phyloP scores from a whole-genome alignment of 129 eudicot species.

The Flaveria brownii region DNA sequence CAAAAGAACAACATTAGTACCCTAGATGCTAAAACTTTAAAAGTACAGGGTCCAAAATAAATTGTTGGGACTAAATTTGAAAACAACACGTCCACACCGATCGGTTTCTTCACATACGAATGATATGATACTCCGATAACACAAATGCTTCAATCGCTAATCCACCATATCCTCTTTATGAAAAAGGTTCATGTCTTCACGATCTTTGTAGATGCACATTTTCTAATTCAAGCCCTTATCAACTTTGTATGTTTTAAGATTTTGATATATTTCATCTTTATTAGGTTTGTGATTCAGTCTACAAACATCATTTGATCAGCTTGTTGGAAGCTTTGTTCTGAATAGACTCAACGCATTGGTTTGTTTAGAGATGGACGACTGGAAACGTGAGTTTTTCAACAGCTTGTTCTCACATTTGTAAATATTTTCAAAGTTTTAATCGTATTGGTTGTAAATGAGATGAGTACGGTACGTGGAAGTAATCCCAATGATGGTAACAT shows the following conservation, averaged over 20 bases:
- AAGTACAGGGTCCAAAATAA: background rate
- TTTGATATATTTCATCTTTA: background rate
- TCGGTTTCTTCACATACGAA: constrained; percentile 26
- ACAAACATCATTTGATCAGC: background rate
- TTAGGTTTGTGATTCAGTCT: constrained; percentile 20
- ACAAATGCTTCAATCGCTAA: background rate
- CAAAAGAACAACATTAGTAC: too few relatives aligned
- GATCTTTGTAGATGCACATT: background rate
- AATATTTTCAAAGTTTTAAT: background rate
- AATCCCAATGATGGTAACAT: too few relatives aligned
- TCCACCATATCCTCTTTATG: constrained; percentile 8
- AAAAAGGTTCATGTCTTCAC: background rate
- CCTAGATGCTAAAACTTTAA: background rate
- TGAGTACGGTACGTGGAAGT: too few relatives aligned
- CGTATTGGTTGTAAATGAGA: too few relatives aligned
- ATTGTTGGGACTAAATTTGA: background rate
- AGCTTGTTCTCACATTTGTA: background rate
- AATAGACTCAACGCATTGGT: constrained; percentile 24
- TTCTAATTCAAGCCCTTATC: background rate
- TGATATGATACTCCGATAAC: constrained; percentile 10
- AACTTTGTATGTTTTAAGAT: background rate
- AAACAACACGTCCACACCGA: background rate
- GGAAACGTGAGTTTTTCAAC: constrained; percentile 33
- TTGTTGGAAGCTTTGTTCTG: background rate
- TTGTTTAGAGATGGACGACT: constrained; percentile 35